Base-by-base conservation (phyloP, 371 early-diverging fungal genomes). In the Rhizopus sp. region DNA sequence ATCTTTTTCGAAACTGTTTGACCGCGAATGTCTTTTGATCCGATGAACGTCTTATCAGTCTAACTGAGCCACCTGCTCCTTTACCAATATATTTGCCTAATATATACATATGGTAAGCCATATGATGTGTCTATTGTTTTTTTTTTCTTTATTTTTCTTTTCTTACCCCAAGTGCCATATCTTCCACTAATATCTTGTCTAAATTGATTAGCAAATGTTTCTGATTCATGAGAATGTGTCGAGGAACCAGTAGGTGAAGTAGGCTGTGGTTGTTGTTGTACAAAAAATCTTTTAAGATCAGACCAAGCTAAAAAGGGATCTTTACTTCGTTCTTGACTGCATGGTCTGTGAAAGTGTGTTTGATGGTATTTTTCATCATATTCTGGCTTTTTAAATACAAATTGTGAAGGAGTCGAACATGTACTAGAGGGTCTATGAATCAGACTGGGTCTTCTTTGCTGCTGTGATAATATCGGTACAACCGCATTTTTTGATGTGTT, bases 1-100 rank as follows among this genome's bases (percentile, higher is more conserved):
- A 62, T 37, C 86, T 70, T 63, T 82, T 80, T 41, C 89, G 72
- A 70, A 93, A 93, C 68, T 91, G 89, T 66, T 93, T 89, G 55
- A 86, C 87, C 2, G 89, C 89, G 64, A 86, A 85, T 51, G 75
- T 69, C 65, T 80, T 78, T 59, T 75, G 68, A 57, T 80, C 81
- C 1, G 70, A 53, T 30, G 82, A 72, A 52, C 79, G 72, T 44
- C 68, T 66, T 31, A 80, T 62, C 38, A 88, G 64, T 15, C 86
- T 78, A 17, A 89, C 89, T 0, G 84, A 83, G 10, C 89, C 89
- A 49, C 88, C 88, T 6, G 86, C 85, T 39, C 88, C 89, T 42
- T 78, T 73, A 44, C 89, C 89, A 38, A 89, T 80, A 37, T 84
- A 80, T 57, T 80, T 84, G 45, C 77, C 77, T 55, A 66, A 30